Base-by-base conservation (phyloP, 140 eudicot genomes). In the Flaveria floridana region DNA sequence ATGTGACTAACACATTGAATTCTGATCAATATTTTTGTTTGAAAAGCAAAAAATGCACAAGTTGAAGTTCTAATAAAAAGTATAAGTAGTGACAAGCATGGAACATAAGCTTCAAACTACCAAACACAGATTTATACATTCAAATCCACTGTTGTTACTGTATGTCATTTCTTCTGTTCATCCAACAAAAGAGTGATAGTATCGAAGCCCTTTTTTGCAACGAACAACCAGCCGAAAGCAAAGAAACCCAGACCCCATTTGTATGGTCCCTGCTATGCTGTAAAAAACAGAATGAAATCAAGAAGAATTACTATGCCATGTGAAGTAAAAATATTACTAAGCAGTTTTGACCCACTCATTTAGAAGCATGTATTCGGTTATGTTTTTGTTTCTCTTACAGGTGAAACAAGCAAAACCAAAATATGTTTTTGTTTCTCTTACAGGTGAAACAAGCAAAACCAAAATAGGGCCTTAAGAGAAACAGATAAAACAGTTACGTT, bases 161-260 rank as follows among this genome's bases (percentile, higher is more conserved):
- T 23, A 58, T 6, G 70, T 41, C 76, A 30, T 13, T 75, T 76
- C 59, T 25, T 26, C 48, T 80, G 5, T 59, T 76, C 58, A 52
- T 65, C 80, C 66, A 69, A 80, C 73, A 57, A 46, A 44, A 42
- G 81, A 79, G 73, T 30, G 65, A 68, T 15, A 62, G 26, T 20
- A 72, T 62, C 67, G 69, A 78, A 82, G 89, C 84, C 57, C 72
- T 44, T 79, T 58, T 21, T 76, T 52, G 19, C 15, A 59, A 58
- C 44, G 58, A 48, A 6, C 67, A 53, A 61, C 66, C 65, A 65
- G 77, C 81, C 65, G 15, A 56, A 65, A 48, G 77, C 67, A 78
- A 37, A 52, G 74, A 39, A 39, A 57, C 71, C 81, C 30, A 14
- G 28, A 68, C 64, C 73, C 39, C 75, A 26, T 53, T 65, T 67